A percentile compares a stretch with the other conserved stretches of the same genome.
Conservation (phyloP, 257 asterid genomes). For the Solanum megistacrolobum region DNA sequence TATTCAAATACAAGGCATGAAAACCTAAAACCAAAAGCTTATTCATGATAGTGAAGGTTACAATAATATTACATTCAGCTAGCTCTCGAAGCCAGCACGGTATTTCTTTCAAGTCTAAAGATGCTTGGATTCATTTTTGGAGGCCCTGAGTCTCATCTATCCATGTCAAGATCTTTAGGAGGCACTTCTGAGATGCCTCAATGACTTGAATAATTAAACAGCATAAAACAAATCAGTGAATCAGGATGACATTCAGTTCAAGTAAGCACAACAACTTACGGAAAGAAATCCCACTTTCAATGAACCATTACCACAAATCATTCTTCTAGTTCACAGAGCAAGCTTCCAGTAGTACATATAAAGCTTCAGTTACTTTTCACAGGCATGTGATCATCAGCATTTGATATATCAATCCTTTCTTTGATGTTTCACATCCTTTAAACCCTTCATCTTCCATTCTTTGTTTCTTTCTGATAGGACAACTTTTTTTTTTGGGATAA, state of each 20-base stretch:
- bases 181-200: background rate
- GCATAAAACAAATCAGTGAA: background rate
- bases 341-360: background rate
- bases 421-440: background rate
- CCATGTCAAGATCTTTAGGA: background rate
- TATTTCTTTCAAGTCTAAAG: background rate
- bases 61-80: background rate
- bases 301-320: background rate
- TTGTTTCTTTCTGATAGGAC: background rate
- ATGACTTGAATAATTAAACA: background rate
- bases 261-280: background rate
- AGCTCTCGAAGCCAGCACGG: background rate
- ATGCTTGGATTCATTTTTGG: background rate
- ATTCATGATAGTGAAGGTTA: background rate
- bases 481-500: background rate
- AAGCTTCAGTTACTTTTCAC: background rate
- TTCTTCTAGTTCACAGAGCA: background rate
- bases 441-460: background rate
- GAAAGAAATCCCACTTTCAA: background rate
- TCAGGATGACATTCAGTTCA: background rate
- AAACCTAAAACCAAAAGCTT: background rate
- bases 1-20: background rate
- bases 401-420: background rate
- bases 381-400: background rate
- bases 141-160: background rate